These are phyloP conservation scores for Spiraea crenata DNA, from an alignment of 331 rosid species.

Conservation along the genomic window DNA sequence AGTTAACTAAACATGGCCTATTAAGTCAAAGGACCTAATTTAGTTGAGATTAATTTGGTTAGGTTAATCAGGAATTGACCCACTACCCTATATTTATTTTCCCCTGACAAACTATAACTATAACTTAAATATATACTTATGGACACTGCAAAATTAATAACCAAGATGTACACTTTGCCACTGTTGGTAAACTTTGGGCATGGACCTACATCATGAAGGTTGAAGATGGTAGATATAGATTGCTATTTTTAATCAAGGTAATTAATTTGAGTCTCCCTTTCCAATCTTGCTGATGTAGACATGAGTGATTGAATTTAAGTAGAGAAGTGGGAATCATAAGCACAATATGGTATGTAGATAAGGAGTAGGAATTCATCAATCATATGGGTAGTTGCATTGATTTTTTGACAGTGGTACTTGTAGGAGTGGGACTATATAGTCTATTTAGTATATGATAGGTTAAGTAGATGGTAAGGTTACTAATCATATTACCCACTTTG, in stretches of 20 bases:
- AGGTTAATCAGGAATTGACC: constrained; percentile 2
- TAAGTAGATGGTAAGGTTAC: not conserved
- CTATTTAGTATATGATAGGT: not conserved
- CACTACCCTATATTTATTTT: not conserved
- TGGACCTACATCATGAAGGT: too few species aligned
- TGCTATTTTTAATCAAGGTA: not conserved
- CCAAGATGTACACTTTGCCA: too few species aligned
- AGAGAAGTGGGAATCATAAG: not conserved
- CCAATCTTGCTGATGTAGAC: not conserved
- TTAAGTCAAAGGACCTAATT: not conserved
- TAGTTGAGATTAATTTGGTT: not conserved
- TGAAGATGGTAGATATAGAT: too few species aligned
- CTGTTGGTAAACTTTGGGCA: too few species aligned
- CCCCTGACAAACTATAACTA: too few species aligned
- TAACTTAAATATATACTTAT: too few species aligned
- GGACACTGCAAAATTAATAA: too few species aligned
- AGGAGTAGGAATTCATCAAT: not conserved
- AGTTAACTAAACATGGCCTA: too few species aligned
- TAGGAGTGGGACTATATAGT: not conserved
- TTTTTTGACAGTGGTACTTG: not conserved
- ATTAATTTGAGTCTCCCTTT: not conserved
- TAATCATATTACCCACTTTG: constrained; percentile 5
- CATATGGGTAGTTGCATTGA: not conserved
- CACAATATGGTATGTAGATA: not conserved
- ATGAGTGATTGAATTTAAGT: not conserved